Evolutionary conservation across 371 early-diverging fungal genomes (phyloP).

Genomic region (Mortierella sp.): DNA sequence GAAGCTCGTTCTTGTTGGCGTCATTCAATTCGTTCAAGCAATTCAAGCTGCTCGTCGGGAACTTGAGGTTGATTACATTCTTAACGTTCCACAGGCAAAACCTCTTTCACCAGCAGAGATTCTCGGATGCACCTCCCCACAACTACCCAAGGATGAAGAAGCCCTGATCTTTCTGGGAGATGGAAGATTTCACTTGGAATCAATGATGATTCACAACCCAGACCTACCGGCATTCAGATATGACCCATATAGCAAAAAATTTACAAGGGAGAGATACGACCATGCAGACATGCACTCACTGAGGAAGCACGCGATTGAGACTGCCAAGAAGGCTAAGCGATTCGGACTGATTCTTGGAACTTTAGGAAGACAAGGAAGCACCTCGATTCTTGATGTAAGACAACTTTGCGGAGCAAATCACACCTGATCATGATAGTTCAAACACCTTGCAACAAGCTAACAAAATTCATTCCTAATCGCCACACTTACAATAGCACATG

Average conservation of each 20-base stretch:
- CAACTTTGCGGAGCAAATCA: background rate
- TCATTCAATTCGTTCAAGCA: slow-evolving; percentile 97
- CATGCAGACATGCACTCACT: slow-evolving; percentile 91
- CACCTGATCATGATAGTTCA: background rate
- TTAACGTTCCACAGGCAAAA: slow-evolving; percentile 92
- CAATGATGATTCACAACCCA: slow-evolving; percentile 99
- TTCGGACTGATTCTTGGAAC: slow-evolving; percentile 97
- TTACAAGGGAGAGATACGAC: slow-evolving; percentile 96
- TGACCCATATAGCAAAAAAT: slow-evolving; percentile 95
- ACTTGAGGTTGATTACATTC: slow-evolving; percentile 73
- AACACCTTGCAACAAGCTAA: background rate
- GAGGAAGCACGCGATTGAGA: slow-evolving; percentile 85
- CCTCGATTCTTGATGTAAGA: slow-evolving; percentile 83
- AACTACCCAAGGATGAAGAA: slow-evolving; percentile 76
- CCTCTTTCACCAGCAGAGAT: slow-evolving; percentile 99
- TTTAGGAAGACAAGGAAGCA: slow-evolving; percentile 98
- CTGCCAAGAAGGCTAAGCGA: slow-evolving; percentile 78
- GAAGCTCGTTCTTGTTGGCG: slow-evolving; percentile 90
- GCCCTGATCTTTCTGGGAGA: slow-evolving; percentile 93
- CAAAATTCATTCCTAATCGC: background rate
- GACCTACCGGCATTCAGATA: slow-evolving; percentile 93
- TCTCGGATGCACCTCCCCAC: slow-evolving; percentile 99
- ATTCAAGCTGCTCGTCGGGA: slow-evolving; percentile 81
- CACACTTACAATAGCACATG: slow-evolving; percentile 64
- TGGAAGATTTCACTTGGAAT: slow-evolving; percentile 99